phyloP scores from a whole-genome alignment of 1,139 yeast species.

The Yamadazyma oceani region DNA sequence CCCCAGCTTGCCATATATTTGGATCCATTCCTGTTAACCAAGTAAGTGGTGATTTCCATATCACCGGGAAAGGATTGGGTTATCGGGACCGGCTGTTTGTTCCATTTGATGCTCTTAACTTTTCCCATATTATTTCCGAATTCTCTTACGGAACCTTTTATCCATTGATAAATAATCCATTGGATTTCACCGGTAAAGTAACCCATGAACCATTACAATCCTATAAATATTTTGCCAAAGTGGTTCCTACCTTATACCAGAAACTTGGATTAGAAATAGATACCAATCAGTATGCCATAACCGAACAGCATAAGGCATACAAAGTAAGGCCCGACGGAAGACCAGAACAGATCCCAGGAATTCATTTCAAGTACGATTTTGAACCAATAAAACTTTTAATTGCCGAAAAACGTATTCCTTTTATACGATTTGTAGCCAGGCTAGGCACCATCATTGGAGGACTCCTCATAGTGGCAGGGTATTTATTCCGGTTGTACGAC shows the following conservation, averaged over 20 bases:
- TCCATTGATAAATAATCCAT: conserved; percentile 82
- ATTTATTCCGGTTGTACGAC: conserved; percentile 49
- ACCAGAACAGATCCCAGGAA: conserved; percentile 63
- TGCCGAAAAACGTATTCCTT: conserved; percentile 71
- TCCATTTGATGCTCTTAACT: conserved; percentile 57
- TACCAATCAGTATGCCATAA: conserved; percentile 85
- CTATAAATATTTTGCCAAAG: conserved; percentile 68
- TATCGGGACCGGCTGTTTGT: conserved; percentile 48
- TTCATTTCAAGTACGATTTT: conserved; percentile 79
- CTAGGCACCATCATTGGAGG: conserved; percentile 83
- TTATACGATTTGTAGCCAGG: conserved; percentile 73
- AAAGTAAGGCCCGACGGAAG: conserved; percentile 20
- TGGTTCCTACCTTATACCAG: conserved; percentile 80
- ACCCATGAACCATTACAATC: conserved; percentile 46
- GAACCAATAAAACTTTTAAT: conserved; percentile 79
- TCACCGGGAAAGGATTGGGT: conserved; percentile 75
- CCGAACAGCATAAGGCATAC: conserved; percentile 45
- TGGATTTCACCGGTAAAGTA: conserved; percentile 69
- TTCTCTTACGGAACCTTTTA: conserved; percentile 89
- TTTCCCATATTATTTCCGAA: conserved; percentile 83
- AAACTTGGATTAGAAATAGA: conserved; percentile 71
- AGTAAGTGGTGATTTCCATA: conserved; percentile 82
- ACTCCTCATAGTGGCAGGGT: conserved; percentile 53
- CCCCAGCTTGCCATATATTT: conserved; percentile 84
- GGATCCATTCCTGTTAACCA: conserved; percentile 87